phyloP scores from a whole-genome alignment of 2,329 filamentous ascomycete species.

The Colletotrichum godetiae region DNA sequence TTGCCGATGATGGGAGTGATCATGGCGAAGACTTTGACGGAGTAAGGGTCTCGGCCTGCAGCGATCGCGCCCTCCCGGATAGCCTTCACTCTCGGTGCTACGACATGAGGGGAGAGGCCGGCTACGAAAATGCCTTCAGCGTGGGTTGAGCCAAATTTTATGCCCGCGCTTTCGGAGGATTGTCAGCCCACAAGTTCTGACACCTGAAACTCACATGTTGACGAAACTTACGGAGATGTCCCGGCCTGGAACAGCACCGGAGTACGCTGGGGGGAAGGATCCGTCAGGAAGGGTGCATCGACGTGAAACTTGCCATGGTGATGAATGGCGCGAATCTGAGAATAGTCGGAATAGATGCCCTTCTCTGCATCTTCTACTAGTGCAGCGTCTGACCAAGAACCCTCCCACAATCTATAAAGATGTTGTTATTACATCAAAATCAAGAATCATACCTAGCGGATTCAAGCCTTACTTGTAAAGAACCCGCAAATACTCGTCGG shows the following conservation, averaged over 20 bases:
- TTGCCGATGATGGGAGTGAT: slow-evolving; percentile 61
- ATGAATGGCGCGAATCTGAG: slow-evolving; percentile 15
- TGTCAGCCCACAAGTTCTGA: neutral
- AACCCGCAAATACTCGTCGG: slow-evolving; percentile 71
- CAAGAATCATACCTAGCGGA: rapidly evolving
- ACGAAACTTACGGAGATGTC: slow-evolving; percentile 52
- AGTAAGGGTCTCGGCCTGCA: slow-evolving; percentile 64
- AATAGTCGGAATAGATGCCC: slow-evolving; percentile 14
- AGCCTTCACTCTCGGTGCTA: slow-evolving; percentile 61
- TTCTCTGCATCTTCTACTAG: slow-evolving; percentile 12
- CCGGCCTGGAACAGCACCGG: slow-evolving; percentile 70
- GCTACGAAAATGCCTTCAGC: slow-evolving; percentile 72
- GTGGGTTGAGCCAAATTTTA: slow-evolving; percentile 65
- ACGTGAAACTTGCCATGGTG: slow-evolving; percentile 24
- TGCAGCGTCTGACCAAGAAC: slow-evolving; percentile 21
- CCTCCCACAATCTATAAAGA: slow-evolving; percentile 6
- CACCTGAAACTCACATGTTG: neutral
- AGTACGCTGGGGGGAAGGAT: slow-evolving; percentile 67
- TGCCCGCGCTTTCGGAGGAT: slow-evolving; percentile 55
- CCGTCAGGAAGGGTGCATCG: slow-evolving; percentile 21
- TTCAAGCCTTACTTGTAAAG: slow-evolving; percentile 66
- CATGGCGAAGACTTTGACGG: slow-evolving; percentile 66
- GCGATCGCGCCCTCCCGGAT: slow-evolving; percentile 63
- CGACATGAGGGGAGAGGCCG: slow-evolving; percentile 59
- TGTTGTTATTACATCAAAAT: neutral